Evolutionary conservation across 23 red algal species (phyloP).

Genomic region (Gracilaria domingensis): DNA sequence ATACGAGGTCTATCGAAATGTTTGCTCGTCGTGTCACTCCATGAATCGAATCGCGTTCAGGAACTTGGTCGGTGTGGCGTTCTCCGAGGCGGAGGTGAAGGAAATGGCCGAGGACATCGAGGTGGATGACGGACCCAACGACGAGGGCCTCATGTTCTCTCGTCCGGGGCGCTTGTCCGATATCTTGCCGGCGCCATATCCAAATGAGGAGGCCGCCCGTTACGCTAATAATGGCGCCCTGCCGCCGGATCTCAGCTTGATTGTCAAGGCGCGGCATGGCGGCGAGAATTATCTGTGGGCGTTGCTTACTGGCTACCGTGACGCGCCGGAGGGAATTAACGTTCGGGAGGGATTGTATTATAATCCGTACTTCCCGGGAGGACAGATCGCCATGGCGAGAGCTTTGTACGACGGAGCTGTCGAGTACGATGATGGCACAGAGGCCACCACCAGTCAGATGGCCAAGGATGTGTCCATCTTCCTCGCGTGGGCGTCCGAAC

Average conservation of each 20-base stretch:
- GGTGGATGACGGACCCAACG: slow-evolving; percentile 99
- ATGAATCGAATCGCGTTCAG: slow-evolving; percentile 94
- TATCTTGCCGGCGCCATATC: slow-evolving; percentile 92
- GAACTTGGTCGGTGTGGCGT: slow-evolving; percentile 96
- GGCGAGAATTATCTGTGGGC: slow-evolving; percentile 97
- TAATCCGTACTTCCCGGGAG: slow-evolving; percentile 97
- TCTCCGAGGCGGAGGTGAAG: slow-evolving; percentile 95
- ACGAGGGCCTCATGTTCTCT: slow-evolving; percentile 95
- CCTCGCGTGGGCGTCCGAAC: slow-evolving; percentile 96
- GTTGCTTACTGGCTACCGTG: slow-evolving; percentile 96
- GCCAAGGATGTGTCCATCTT: slow-evolving; percentile 98
- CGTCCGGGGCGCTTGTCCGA: slow-evolving; percentile 94
- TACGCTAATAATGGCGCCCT: slow-evolving; percentile 99
- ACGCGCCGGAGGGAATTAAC: slow-evolving; percentile 89
- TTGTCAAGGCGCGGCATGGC: slow-evolving; percentile 95
- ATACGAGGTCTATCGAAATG: slow-evolving; percentile 96
- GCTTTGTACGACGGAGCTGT: slow-evolving; percentile 95
- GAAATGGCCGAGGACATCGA: slow-evolving; percentile 95
- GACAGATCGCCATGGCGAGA: slow-evolving; percentile 96
- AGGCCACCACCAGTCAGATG: slow-evolving; percentile 97
- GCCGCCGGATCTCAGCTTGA: slow-evolving; percentile 96
- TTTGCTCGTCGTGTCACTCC: slow-evolving; percentile 97
- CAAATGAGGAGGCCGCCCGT: slow-evolving; percentile 98
- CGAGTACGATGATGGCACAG: slow-evolving; percentile 99
- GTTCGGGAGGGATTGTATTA: slow-evolving; percentile 95